Conservation (phyloP, 495 filamentous ascomycete genomes). For the Polyplosphaeria fusca region DNA sequence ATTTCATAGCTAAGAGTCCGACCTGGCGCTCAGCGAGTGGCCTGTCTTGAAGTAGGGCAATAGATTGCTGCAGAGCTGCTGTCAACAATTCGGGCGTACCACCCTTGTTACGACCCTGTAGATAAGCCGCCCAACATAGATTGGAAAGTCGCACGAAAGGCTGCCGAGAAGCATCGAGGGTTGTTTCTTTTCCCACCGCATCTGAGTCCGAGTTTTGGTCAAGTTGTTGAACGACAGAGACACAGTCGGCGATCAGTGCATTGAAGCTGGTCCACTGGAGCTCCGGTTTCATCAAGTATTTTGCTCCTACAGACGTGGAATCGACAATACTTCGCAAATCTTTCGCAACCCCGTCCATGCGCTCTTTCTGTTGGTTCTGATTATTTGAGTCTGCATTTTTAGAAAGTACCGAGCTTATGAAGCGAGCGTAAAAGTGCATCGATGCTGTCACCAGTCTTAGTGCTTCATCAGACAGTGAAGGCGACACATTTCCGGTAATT, state of each 20-base stretch:
- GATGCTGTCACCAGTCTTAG: constrained; percentile 17
- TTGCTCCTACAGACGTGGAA: constrained; percentile 53
- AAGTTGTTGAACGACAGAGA: constrained; percentile 47
- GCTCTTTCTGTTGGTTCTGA: constrained; percentile 4
- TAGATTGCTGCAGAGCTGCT: constrained; percentile 50
- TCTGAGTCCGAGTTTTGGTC: constrained; percentile 40
- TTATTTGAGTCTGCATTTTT: constrained; percentile 4
- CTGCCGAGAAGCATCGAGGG: not conserved
- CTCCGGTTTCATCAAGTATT: constrained; percentile 42
- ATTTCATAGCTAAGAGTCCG: constrained; percentile 53
- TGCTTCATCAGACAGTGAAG: not conserved
- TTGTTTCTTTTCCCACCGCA: too few relatives aligned
- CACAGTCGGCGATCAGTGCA: constrained; percentile 53
- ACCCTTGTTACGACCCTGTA: constrained; percentile 47
- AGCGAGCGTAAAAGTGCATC: constrained; percentile 25
- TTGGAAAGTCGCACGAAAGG: constrained; percentile 66
- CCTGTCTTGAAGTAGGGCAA: constrained; percentile 46
- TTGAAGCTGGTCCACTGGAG: constrained; percentile 53
- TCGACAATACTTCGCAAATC: constrained; percentile 51
- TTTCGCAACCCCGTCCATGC: constrained; percentile 9
- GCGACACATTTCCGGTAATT: not conserved
- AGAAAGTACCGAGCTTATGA: constrained; percentile 7
- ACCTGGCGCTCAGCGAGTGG: constrained; percentile 44
- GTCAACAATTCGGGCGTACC: constrained; percentile 42
- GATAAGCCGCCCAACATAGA: constrained; percentile 67